Conservation (phyloP, 441 rosid genomes). For the Geranium incanum region DNA sequence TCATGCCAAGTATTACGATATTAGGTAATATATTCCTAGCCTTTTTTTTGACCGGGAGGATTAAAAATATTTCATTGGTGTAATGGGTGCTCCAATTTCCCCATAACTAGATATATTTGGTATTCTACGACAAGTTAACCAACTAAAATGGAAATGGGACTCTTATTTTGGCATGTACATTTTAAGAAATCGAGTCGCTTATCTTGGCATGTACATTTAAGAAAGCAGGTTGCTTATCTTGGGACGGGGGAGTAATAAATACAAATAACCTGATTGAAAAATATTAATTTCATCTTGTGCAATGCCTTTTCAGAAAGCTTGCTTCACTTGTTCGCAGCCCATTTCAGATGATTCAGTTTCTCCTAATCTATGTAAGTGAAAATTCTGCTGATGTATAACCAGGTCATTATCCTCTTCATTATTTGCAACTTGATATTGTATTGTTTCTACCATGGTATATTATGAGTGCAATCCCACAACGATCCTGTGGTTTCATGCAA, state of each 20-base stretch:
- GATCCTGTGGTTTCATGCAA: too few species aligned
- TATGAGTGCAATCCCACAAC: too few species aligned
- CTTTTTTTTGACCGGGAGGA: neutral
- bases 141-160: too few species aligned
- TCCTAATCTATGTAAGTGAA: constrained; percentile 75
- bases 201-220: too few species aligned
- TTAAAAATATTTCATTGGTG: neutral
- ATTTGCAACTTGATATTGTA: neutral
- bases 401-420: neutral
- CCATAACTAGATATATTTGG: too few species aligned
- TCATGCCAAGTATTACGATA: neutral
- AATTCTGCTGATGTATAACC: neutral
- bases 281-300: constrained; percentile 13
- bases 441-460: too few species aligned
- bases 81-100: too few species aligned
- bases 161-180: too few species aligned
- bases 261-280: neutral
- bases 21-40: neutral
- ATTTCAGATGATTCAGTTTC: constrained; percentile 57
- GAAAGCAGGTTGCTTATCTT: too few species aligned
- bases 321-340: constrained; percentile 62
- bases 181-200: too few species aligned
- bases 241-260: too few species aligned
- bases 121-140: too few species aligned
- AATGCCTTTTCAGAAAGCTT: constrained; percentile 53